These are phyloP conservation scores for Pythium vanterpoolii DNA, from an alignment of 352 stramenopile genomes.

Conservation along the genomic window DNA sequence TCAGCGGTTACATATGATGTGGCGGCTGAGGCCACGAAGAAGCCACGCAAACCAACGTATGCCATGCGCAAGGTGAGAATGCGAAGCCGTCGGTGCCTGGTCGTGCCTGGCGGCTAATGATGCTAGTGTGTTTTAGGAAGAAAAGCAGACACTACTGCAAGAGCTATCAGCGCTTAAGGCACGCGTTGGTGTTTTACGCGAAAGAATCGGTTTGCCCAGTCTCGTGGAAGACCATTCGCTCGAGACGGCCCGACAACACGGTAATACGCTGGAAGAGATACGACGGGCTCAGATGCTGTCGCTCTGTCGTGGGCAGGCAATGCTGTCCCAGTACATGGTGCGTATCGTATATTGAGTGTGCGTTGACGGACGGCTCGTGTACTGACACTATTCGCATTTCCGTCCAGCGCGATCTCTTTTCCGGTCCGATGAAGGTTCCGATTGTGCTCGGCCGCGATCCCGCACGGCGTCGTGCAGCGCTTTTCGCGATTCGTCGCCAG, in stretches of 20 bases:
- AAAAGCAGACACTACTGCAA: conserved; percentile 8
- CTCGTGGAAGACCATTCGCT: not conserved
- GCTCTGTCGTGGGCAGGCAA: not conserved
- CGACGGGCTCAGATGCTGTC: not conserved
- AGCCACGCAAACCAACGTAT: not conserved
- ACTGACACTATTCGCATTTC: not conserved
- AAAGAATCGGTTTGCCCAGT: conserved; percentile 6
- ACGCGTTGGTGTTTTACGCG: not conserved
- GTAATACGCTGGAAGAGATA: not conserved
- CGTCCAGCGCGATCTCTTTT: not conserved
- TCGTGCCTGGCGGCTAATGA: not conserved
- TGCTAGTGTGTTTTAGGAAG: conserved; percentile 6
- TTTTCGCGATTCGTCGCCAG: not conserved
- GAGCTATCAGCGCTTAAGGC: conserved; percentile 8
- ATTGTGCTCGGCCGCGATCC: conserved; percentile 11
- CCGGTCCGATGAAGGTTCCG: not conserved
- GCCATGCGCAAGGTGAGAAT: not conserved
- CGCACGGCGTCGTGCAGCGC: not conserved
- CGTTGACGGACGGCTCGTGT: not conserved
- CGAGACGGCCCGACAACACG: not conserved
- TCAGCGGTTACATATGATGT: not conserved
- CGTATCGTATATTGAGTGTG: not conserved
- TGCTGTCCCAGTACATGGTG: conserved; percentile 14
- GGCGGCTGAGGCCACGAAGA: not conserved
- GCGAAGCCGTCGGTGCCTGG: too few species aligned